A percentile compares a stretch with the other conserved stretches of the same genome.
These are phyloP conservation scores for Hypoxylon lienhwacheense DNA, from an alignment of 495 filamentous ascomycete species.

Conservation along the genomic window DNA sequence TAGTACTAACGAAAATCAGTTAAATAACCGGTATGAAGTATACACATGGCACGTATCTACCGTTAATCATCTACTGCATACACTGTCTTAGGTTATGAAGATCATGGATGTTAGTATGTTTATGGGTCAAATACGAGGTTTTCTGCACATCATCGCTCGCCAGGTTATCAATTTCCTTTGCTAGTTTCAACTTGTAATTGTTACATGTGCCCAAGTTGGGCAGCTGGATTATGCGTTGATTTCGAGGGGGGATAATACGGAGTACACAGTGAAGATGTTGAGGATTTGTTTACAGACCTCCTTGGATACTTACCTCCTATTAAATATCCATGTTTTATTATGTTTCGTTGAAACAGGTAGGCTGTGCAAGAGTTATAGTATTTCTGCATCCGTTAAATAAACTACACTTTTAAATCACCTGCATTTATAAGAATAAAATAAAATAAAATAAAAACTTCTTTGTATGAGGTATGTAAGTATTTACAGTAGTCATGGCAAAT, in stretches of 20 bases:
- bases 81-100: conserved; percentile 18
- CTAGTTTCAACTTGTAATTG: background rate
- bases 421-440: too few species aligned
- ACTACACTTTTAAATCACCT: too few species aligned
- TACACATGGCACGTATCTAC: background rate
- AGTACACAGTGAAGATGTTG: conserved; percentile 2
- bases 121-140: conserved; percentile 36
- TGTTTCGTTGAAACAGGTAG: conserved; percentile 1
- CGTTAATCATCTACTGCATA: conserved; percentile 5
- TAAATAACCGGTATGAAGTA: conserved; percentile 8
- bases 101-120: conserved; percentile 24
- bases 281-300: conserved; percentile 19
- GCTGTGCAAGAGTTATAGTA: too few species aligned
- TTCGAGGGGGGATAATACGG: background rate
- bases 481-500: background rate
- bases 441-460: too few species aligned
- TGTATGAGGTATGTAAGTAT: too few species aligned
- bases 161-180: conserved; percentile 17
- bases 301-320: too few species aligned
- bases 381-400: too few species aligned
- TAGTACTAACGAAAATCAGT: conserved; percentile 6
- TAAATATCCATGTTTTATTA: conserved; percentile 5
- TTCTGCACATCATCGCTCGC: conserved; percentile 30
- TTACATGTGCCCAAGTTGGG: conserved; percentile 9
- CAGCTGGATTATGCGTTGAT: conserved; percentile 11